A percentile compares a stretch with the other conserved stretches of the same genome.
phyloP scores from a whole-genome alignment of 2,329 filamentous ascomycete genomes.

The Ophiocordyceps polyrhachis-furcata region DNA sequence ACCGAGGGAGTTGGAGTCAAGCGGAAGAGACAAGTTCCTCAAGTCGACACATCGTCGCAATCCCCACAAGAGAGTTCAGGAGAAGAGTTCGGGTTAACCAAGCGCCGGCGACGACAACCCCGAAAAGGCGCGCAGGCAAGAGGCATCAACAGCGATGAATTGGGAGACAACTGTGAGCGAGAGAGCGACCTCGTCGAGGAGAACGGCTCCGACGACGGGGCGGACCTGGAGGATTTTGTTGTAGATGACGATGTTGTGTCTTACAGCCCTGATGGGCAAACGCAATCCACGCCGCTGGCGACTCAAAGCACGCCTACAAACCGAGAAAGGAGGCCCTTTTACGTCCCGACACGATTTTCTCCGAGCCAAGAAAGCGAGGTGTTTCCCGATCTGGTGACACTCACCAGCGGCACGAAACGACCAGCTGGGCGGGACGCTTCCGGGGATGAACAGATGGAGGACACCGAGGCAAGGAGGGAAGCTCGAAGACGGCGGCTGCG shows the following conservation, averaged over 20 bases:
- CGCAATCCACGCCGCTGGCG: conserved; percentile 10
- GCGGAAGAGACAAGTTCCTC: conserved; percentile 5
- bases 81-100: conserved; percentile 4
- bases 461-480: conserved; percentile 5
- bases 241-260: conserved; percentile 26
- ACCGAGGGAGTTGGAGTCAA: conserved; percentile 2
- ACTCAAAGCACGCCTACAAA: conserved; percentile 5
- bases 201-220: conserved; percentile 28
- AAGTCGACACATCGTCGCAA: not conserved
- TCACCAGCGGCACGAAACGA: conserved; percentile 5
- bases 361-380: conserved; percentile 23
- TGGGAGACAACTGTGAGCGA: conserved; percentile 31
- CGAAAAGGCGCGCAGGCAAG: conserved; percentile 5
- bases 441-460: conserved; percentile 4
- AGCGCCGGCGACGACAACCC: conserved; percentile 2
- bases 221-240: conserved; percentile 37
- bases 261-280: conserved; percentile 14
- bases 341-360: conserved; percentile 18
- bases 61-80: not conserved
- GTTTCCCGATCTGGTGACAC: conserved; percentile 15
- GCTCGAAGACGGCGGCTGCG: conserved; percentile 10
- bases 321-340: conserved; percentile 14
- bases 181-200: conserved; percentile 27
- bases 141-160: conserved; percentile 25
- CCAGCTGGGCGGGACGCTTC: not conserved